Conservation (phyloP, 768 basidiomycete species). For the Pleurotus tuber-regium region DNA sequence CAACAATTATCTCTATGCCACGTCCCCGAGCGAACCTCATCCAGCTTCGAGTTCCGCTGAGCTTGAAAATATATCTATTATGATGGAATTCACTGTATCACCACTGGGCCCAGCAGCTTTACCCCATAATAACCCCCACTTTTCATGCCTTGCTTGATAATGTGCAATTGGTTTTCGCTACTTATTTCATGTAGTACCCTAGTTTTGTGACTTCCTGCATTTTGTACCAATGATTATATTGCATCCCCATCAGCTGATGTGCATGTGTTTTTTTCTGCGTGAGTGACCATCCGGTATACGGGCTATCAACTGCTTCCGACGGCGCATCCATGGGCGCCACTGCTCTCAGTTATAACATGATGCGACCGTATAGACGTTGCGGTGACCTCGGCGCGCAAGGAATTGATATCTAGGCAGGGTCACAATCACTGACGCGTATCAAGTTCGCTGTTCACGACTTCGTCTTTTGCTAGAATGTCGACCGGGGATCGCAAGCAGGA, state of each 20-base stretch:
- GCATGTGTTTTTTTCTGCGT: not conserved
- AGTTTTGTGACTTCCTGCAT: no score
- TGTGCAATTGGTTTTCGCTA: not conserved
- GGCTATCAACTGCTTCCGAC: no score
- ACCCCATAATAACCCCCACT: not conserved
- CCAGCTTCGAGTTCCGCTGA: conserved; percentile 87
- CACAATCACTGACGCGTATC: not conserved
- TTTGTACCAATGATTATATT: no score
- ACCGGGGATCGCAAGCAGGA: conserved; percentile 18
- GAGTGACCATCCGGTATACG: no score
- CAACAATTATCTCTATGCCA: conserved; percentile 85
- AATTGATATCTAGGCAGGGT: no score
- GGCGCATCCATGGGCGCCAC: no score
- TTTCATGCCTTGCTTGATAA: not conserved
- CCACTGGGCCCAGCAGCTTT: not conserved
- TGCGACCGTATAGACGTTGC: no score
- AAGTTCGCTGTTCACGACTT: not conserved
- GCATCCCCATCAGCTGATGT: not conserved
- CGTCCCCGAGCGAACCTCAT: conserved; percentile 67
- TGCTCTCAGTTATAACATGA: no score
- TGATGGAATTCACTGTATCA: conserved; percentile 3
- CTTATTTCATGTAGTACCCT: no score
- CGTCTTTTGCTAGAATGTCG: conserved; percentile 7
- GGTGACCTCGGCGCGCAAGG: no score
- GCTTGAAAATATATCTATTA: not conserved